Evolutionary conservation across 805 yeast genomes (phyloP), one percentile per base, ranked within the genome.

Genomic region (Suhomyces sp.): DNA sequence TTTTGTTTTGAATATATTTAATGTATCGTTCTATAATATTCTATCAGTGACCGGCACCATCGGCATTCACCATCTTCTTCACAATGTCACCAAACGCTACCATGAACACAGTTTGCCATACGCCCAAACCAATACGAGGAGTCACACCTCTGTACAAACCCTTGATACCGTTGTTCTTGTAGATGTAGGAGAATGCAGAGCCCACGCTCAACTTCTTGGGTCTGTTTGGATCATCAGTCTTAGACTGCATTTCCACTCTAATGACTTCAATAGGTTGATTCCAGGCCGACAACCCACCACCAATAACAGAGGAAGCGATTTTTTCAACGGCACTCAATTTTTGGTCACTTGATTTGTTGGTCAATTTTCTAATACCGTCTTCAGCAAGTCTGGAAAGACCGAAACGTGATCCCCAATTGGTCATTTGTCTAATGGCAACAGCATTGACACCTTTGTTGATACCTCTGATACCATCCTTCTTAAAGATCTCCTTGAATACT

Each of bases 101-200:
- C 98, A 93, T 93, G 71, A 96, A 93, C 46, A 93, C 90, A 2
- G 98, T 93, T 78, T 94, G 99, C 97, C 98, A 94, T 57, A 93
- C 87, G 64, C 98, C 96, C 59, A 94, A 81, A 52, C 96, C 97
- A 61, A 94, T 83, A 80, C 99, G 88, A 62, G 99, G 98, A 13
- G 98, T 85, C 45, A 92, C 97, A 68, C 99, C 99, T 71, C 97
- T 83, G 70, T 92, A 94, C 57, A 94, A 81, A 54, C 99, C 99
- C 73, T 83, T 85, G 54, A 92, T 55, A 61, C 99, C 99, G 67
- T 86, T 89, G 61, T 85, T 82, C 48, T 78, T 63, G 73, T 91
- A 91, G 61, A 94, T 90, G 73, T 93, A 94, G 64, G 81, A 86
- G 64, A 88, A 81, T 33, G 98, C 87, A 49, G 85, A 79, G 6